These are phyloP conservation scores for Fraxinus nigra DNA, from an alignment of 305 asterid genomes.

Conservation along the genomic window DNA sequence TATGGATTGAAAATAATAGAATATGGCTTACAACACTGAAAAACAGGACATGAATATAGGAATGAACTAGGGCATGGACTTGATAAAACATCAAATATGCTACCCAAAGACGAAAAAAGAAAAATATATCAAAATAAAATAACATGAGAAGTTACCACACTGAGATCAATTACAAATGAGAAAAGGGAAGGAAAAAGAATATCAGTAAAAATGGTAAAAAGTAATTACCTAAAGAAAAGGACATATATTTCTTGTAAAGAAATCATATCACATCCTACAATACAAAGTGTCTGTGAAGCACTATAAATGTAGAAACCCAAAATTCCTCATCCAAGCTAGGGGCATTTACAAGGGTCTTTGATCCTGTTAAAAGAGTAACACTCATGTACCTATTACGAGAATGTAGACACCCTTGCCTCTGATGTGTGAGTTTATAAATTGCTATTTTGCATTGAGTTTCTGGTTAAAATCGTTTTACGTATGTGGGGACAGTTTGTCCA, in stretches of 20 bases:
- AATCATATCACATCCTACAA: not conserved
- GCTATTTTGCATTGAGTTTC: not conserved
- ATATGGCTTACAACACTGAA: not conserved
- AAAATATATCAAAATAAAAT: not conserved
- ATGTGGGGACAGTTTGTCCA: not conserved
- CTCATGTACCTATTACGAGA: not conserved
- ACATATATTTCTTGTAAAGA: conserved; percentile 10
- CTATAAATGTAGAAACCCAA: not conserved
- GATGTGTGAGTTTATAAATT: not conserved
- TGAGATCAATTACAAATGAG: conserved; percentile 20
- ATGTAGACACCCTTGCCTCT: not conserved
- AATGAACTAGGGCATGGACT: not conserved
- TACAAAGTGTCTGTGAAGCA: conserved; percentile 2
- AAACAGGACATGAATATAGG: not conserved
- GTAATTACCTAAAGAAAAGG: not conserved
- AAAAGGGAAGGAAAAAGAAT: conserved; percentile 7
- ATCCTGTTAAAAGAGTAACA: not conserved
- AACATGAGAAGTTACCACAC: not conserved
- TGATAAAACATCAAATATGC: not conserved
- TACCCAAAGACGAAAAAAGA: not conserved
- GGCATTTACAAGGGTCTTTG: not conserved
- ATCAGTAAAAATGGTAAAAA: not conserved
- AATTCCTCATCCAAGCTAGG: not conserved
- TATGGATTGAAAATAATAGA: conserved; percentile 5
- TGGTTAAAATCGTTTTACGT: not conserved